Evolutionary conservation across 257 asterid genomes (phyloP), one percentile per base, ranked within the genome.

Genomic region (Paulownia fortunei): DNA sequence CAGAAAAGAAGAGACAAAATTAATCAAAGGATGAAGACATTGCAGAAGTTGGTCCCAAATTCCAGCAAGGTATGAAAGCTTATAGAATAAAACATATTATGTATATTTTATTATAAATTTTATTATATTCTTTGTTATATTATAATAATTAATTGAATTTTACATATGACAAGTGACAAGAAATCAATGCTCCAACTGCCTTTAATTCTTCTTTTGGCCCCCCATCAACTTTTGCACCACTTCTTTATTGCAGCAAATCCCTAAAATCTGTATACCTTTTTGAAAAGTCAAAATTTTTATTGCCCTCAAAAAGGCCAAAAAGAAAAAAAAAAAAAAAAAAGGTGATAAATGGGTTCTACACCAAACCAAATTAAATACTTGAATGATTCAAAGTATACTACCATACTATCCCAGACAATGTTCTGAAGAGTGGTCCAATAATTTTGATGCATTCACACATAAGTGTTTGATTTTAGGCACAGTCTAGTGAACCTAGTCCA

Each of bases 21-120:
- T 66, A 95, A 93, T 81, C 89, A 95, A 78, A 87, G 92, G 82
- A 95, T 95, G 98, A 90, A 89, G 91, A 90, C 94, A 59, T 62
- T 95, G 84, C 99, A 95, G 87, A 95, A 90, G 84, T 46, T 95
- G 97, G 97, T 95, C 84, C 99, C 99, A 51, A 95, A 93, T 87
- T 91, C 98, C 82, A 95, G 91, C 82, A 95, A 95, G 99, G 99
- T 95, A 87, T 26, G 85, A 59, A 77, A 49, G 27, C 55, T 27
- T 73, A 12, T 13, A 49, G n/a, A 3, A 5, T 51, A 16, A 23
- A 62, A 21, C n/a, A n/a, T n/a, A n/a, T n/a, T n/a, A n/a, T n/a
- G n/a, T n/a, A n/a, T n/a, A n/a, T n/a, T n/a, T n/a, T n/a, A n/a
- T n/a, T n/a, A n/a, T n/a, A n/a, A n/a, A n/a, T n/a, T n/a, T n/a